Base-by-base conservation (phyloP, 2,329 filamentous ascomycete species). In the Talaromyces sp. region DNA sequence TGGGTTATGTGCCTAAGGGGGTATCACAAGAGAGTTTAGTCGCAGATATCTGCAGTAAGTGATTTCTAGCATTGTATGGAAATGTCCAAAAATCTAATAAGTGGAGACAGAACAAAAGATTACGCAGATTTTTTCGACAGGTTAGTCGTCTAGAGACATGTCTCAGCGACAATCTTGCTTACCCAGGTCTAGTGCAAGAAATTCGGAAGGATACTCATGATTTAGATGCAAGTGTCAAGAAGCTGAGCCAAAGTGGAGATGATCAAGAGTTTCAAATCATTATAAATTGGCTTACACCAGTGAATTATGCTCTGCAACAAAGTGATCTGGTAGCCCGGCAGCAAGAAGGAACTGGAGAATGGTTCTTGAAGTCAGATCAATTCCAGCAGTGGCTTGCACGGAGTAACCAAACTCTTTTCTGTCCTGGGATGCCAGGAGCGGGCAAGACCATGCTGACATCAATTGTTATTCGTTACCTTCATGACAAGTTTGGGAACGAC, bases 381-480 rank as follows among this genome's bases (percentile, higher is more conserved):
- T 63, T 49, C 31, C 50, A 58, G 15, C 6, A 9, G 1, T 63
- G 61, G 61, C 8, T 63, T 9, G 6, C 27, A 1, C n/a, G 41
- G 0, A 1, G 9, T 4, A 31, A 45, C 7, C 39, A 57, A 6
- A 63, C 19, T 31, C 33, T 63, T 6, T 63, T 63, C 52, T 63
- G 61, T 19, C 50, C 61, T 10, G 61, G 82, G 0, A 81, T 83
- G 13, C 81, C 82, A 0, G 82, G 83, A 1, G 78, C 81, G 0
- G 82, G 83, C 0, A 85, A 85, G 69, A 84, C 82, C 0, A 81
- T 83, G 5, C 62, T 82, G 0, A 70, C 79, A 0, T 76, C 81
- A 0, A 76, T 78, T 11, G 74, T 80, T 0, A 66, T 84, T 0
- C 73, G 83, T 2, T 7, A 82, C 22, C 71, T 84, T 0, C 17